A percentile compares a stretch with the other conserved stretches of the same genome.
These are phyloP conservation scores for Aureobasidium sp. DNA, from an alignment of 2,329 filamentous ascomycete species.

Conservation along the genomic window DNA sequence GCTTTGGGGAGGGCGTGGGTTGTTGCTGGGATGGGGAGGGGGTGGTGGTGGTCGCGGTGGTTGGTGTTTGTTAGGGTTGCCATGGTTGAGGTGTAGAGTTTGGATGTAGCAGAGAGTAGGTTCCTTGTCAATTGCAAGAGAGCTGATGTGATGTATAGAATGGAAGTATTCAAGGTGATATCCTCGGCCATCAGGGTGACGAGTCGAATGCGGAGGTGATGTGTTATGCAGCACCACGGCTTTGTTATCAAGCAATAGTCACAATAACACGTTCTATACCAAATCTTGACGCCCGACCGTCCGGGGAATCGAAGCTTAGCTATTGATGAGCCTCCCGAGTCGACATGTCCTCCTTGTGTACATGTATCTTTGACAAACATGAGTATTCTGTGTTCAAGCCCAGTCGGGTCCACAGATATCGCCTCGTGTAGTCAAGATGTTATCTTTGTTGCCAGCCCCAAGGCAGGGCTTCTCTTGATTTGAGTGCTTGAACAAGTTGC, in stretches of 20 bases:
- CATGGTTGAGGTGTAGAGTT: no score
- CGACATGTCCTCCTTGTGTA: not conserved
- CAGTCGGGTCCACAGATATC: not conserved
- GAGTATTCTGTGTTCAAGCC: not conserved
- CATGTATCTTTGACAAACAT: not conserved
- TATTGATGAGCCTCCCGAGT: constrained; percentile 1
- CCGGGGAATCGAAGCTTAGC: not conserved
- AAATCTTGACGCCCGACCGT: not conserved
- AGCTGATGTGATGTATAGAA: not conserved
- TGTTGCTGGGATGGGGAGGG: not conserved
- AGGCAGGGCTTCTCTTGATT: constrained; percentile 41
- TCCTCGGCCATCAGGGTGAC: constrained; percentile 1
- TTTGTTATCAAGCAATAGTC: not conserved
- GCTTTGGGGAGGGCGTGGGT: not conserved
- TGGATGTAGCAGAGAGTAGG: no score
- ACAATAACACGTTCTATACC: not conserved
- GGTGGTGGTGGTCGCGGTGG: constrained; percentile 28
- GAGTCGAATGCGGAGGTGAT: not conserved
- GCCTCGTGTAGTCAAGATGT: not conserved
- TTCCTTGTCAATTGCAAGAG: not conserved
- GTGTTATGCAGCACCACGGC: not conserved
- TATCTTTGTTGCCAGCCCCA: constrained; percentile 41
- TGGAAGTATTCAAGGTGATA: not conserved
- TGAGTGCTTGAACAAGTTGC: constrained; percentile 24
- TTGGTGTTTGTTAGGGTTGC: constrained; percentile 20